Percentiles rank a stretch among this genome's conserved stretches.
These are phyloP conservation scores for Pyracantha coccinea DNA, from an alignment of 331 rosid genomes.

Conservation along the genomic window DNA sequence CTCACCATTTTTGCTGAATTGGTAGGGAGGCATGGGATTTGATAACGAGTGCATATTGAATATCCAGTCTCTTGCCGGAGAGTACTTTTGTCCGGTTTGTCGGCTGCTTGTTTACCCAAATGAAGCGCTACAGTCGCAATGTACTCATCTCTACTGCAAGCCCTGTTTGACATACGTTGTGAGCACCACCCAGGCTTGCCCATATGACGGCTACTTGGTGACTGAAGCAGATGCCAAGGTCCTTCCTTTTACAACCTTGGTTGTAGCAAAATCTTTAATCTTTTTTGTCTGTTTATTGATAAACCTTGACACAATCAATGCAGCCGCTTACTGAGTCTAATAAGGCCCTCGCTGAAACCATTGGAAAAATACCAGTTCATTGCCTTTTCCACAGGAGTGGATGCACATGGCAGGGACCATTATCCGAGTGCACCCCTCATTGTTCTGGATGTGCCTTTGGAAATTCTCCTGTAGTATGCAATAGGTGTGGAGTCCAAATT, in stretches of 20 bases:
- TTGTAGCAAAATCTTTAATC: background rate
- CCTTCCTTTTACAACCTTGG: background rate
- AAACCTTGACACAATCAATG: background rate
- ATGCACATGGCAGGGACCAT: conserved; percentile 90
- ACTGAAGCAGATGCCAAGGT: conserved; percentile 97
- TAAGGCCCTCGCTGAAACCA: conserved; percentile 77
- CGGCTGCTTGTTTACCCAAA: conserved; percentile 86
- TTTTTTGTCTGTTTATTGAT: conserved; percentile 2
- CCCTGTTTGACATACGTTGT: conserved; percentile 80
- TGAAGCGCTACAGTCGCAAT: conserved; percentile 92
- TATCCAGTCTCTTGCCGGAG: conserved; percentile 95
- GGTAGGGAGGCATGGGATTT: conserved; percentile 60
- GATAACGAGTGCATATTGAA: conserved; percentile 94
- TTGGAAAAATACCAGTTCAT: conserved; percentile 82
- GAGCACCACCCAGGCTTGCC: conserved; percentile 86
- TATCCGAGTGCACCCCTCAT: conserved; percentile 76
- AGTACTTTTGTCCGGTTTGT: conserved; percentile 96
- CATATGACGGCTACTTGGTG: conserved; percentile 94
- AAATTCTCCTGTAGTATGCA: conserved; percentile 87
- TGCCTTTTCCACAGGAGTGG: conserved; percentile 93
- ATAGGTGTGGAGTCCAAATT: conserved; percentile 83
- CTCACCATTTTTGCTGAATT: conserved; percentile 13
- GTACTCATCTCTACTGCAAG: conserved; percentile 94
- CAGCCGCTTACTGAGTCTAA: conserved; percentile 84
- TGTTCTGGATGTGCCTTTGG: conserved; percentile 89